Base-by-base conservation (phyloP, 768 basidiomycete species). In the Russula sp. region DNA sequence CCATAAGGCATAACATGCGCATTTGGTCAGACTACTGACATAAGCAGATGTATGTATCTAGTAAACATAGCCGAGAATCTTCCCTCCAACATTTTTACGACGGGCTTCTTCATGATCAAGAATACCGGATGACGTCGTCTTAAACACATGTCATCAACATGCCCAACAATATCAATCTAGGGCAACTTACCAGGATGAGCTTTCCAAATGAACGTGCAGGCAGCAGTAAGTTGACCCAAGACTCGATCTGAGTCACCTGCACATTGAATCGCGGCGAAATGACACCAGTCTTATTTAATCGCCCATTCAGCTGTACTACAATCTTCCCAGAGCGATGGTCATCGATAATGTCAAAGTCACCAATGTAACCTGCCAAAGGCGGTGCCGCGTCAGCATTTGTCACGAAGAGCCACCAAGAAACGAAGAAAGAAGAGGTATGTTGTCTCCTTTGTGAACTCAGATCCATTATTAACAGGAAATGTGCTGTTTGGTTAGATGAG, bases 211-310 rank as follows among this genome's bases (percentile, higher is more conserved):
- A 89, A 87, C 97, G 88, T 70, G 96, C 87, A 63, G 97, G 97
- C 65, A 98, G 84, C 63, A 99, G 78, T 80, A 93, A 82, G 83
- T 94, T 94, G 81, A 98, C 93, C 96, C 96, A 98, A 67, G 82
- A 80, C 78, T 96, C 92, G 71, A 98, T 97, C 74, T 95, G 88
- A 71, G 77, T 86, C 66, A 91, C 88, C 74, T 94, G 91, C 70
- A 98, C 85, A 78, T 98, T 98, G 85, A 92, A 98, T 59, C 97
- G 90, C 49, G 96, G 95, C n/a, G 95, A 98, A 78, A 98, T 98
- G 74, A 99, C 96, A 70, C 96, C 97, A n/a, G 88, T 89, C 81
- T 99, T 99, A 84, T 99, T 99, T 71, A 99, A 84, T 65, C 94
- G 91, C 51, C 97, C 97, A 73, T 97, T 99, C 62, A 99, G 87